Evolutionary conservation across 306 rosid genomes (phyloP).

Genomic region (Hippophae gyantsensis): DNA sequence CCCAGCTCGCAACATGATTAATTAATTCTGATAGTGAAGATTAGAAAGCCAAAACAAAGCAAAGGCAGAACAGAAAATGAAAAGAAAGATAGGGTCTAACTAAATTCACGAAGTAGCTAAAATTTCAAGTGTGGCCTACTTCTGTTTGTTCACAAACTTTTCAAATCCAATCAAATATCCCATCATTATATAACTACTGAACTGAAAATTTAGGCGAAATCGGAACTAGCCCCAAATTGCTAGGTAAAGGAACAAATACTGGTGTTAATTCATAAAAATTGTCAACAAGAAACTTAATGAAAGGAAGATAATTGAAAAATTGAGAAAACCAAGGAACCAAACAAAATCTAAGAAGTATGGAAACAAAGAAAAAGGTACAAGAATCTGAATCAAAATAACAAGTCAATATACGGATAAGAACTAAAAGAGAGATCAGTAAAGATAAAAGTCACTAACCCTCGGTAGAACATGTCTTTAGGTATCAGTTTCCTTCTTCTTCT

Average conservation of each 20-base stretch:
- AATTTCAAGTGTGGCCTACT: not conserved
- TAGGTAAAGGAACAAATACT: not conserved
- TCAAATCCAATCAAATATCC: not conserved
- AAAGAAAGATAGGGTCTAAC: too few relatives aligned
- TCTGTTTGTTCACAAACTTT: not conserved
- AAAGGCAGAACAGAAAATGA: too few relatives aligned
- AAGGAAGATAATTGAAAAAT: not conserved
- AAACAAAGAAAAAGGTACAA: constrained; percentile 1
- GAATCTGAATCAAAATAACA: constrained; percentile 1
- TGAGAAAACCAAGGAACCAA: not conserved
- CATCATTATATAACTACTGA: too few relatives aligned
- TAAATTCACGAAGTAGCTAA: not conserved
- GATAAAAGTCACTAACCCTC: constrained; percentile 32
- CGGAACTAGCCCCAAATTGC: not conserved
- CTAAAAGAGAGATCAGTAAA: not conserved
- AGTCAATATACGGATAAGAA: too few relatives aligned
- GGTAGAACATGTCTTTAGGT: constrained; percentile 28
- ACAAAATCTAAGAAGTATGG: not conserved
- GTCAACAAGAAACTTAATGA: not conserved
- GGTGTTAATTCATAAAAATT: not conserved
- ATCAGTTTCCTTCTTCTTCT: too few relatives aligned
- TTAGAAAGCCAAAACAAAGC: too few relatives aligned
- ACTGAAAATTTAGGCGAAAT: not conserved
- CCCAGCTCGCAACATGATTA: too few relatives aligned
- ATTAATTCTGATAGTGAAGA: too few relatives aligned